Percentiles rank a stretch among this genome's conserved stretches.
Conservation (phyloP, 1,139 yeast species). For the Zygotorulaspora mrakii region DNA sequence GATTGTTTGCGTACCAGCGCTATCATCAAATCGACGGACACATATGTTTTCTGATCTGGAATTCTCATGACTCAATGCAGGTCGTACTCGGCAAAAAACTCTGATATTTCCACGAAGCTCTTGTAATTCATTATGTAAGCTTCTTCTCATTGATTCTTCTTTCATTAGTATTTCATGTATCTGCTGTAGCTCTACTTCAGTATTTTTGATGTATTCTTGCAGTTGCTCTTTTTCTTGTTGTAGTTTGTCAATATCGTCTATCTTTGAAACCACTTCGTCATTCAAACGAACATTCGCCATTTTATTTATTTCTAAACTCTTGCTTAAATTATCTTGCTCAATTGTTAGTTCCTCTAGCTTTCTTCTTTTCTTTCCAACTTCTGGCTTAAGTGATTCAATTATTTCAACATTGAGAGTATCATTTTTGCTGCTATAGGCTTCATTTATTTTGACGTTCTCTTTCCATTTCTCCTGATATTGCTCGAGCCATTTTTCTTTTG, state of each 20-base stretch:
- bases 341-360: constrained; percentile 20
- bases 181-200: constrained; percentile 29
- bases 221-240: constrained; percentile 25
- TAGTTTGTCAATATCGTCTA: constrained; percentile 19
- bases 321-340: constrained; percentile 24
- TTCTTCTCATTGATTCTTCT: constrained; percentile 58
- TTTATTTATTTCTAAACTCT: constrained; percentile 19
- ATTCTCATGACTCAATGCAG: constrained; percentile 39
- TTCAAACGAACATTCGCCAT: constrained; percentile 22
- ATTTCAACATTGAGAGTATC: constrained; percentile 22
- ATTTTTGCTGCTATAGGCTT: constrained; percentile 18
- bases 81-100: constrained; percentile 84
- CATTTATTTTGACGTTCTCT: constrained; percentile 22
- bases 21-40: constrained; percentile 50
- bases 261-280: constrained; percentile 11
- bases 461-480: constrained; percentile 29
- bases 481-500: constrained; percentile 31
- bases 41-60: constrained; percentile 40
- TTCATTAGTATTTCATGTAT: constrained; percentile 39
- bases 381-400: constrained; percentile 20
- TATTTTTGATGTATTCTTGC: constrained; percentile 30
- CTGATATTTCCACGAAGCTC: constrained; percentile 89
- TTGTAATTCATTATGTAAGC: constrained; percentile 70
- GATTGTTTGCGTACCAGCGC: constrained; percentile 41
- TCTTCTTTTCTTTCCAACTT: constrained; percentile 17